Evolutionary conservation across 2,329 filamentous ascomycete genomes (phyloP).

Genomic region (Thelonectria olida): DNA sequence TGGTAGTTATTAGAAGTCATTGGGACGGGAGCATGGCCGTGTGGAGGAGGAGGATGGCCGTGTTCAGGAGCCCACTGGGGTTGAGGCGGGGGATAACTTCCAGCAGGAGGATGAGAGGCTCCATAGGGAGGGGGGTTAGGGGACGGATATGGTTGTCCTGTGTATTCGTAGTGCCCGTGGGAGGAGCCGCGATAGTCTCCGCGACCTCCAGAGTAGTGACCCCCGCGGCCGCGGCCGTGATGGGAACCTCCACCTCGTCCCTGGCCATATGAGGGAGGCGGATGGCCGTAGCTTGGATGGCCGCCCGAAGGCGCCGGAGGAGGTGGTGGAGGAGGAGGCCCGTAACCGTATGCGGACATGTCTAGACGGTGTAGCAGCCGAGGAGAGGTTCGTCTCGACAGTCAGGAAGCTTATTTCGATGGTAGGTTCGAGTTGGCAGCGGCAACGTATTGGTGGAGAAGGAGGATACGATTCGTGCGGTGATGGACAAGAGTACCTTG

Average conservation of each 20-base stretch:
- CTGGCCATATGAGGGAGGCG: slow-evolving; percentile 48
- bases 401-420: too few relatives aligned
- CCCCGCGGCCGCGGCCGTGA: slow-evolving; percentile 51
- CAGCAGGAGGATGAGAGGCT: slow-evolving; percentile 47
- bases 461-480: not conserved
- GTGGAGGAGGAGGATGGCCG: slow-evolving; percentile 51
- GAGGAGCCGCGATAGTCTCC: slow-evolving; percentile 52
- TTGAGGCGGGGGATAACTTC: slow-evolving; percentile 49
- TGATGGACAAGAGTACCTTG: slow-evolving; percentile 11
- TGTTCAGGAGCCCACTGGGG: slow-evolving; percentile 55
- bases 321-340: slow-evolving; percentile 62
- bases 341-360: slow-evolving; percentile 64
- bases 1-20: slow-evolving; percentile 65
- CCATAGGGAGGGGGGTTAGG: slow-evolving; percentile 43
- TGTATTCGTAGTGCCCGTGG: slow-evolving; percentile 55
- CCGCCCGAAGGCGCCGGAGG: slow-evolving; percentile 47
- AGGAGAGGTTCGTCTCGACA: not conserved
- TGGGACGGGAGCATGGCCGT: slow-evolving; percentile 57
- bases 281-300: slow-evolving; percentile 51
- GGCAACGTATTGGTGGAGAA: not conserved
- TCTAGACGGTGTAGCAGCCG: not conserved
- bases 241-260: slow-evolving; percentile 50
- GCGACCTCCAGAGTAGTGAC: slow-evolving; percentile 49
- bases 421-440: not conserved
- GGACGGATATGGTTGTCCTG: slow-evolving; percentile 48